Conservation (phyloP, 2,329 filamentous ascomycete genomes). For the Aspergillus fischeri region DNA sequence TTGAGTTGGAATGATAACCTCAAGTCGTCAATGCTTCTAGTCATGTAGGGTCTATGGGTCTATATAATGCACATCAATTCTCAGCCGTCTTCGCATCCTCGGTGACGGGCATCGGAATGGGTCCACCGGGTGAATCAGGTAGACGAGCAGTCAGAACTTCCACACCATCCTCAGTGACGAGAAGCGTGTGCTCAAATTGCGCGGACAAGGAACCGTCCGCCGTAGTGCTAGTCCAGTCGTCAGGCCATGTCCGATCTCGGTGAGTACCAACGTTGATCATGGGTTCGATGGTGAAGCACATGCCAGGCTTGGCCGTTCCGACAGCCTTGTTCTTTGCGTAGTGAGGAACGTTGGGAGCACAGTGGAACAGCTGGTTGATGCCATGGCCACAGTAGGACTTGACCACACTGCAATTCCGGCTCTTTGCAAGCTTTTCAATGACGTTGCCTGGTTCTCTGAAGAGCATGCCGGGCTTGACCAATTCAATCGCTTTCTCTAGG, state of each 20-base stretch:
- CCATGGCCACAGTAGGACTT: conserved; percentile 96
- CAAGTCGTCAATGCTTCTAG: background rate
- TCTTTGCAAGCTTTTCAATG: conserved; percentile 93
- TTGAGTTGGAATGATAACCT: background rate
- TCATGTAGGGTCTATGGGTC: background rate
- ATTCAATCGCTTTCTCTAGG: conserved; percentile 81
- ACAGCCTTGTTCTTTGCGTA: conserved; percentile 99
- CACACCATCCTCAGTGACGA: conserved; percentile 78
- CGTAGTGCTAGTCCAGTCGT: conserved; percentile 97
- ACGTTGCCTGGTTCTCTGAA: conserved; percentile 91
- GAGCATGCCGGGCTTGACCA: conserved; percentile 87
- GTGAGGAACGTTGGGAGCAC: conserved; percentile 88
- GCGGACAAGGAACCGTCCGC: conserved; percentile 84
- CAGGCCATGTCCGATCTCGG: conserved; percentile 92
- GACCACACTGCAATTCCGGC: conserved; percentile 80
- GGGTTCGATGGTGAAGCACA: conserved; percentile 98
- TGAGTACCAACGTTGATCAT: conserved; percentile 95
- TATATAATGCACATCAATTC: background rate
- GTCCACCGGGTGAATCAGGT: conserved; percentile 70
- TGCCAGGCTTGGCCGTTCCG: conserved; percentile 87
- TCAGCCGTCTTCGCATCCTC: background rate
- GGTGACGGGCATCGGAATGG: conserved; percentile 54
- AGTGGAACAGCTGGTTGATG: conserved; percentile 90
- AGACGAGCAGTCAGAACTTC: conserved; percentile 74
- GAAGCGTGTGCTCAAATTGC: conserved; percentile 87